Percentiles rank a stretch among this genome's conserved stretches.
phyloP scores from a whole-genome alignment of 139 green algal genomes.

The Picochlorum sp. region DNA sequence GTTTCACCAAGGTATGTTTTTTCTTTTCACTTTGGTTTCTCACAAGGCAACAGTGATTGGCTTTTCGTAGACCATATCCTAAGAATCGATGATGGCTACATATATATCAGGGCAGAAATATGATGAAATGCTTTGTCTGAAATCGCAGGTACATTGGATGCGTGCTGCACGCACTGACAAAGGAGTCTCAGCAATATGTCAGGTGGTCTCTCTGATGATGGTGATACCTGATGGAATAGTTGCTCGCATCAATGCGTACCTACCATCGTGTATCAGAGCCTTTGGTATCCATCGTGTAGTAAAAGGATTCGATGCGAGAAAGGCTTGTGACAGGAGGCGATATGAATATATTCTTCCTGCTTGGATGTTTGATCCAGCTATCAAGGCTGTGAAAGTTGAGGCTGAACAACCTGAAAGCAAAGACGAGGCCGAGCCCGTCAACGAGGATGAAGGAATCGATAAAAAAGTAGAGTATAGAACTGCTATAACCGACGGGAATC shows the following conservation, averaged over 20 bases:
- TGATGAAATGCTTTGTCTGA: not conserved
- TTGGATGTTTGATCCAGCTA: conserved; percentile 65
- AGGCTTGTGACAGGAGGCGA: conserved; percentile 57
- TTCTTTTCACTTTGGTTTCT: too few species aligned
- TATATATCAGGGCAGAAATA: not conserved
- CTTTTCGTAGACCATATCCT: too few species aligned
- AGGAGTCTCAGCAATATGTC: conserved; percentile 80
- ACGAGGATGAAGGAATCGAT: not conserved
- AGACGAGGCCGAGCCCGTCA: not conserved
- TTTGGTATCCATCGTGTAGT: conserved; percentile 70
- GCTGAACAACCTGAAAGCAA: not conserved
- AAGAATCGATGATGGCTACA: not conserved
- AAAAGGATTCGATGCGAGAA: conserved; percentile 79
- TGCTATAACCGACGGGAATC: not conserved
- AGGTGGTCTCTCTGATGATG: conserved; percentile 57
- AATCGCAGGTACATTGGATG: conserved; percentile 75
- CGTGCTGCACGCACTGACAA: conserved; percentile 93
- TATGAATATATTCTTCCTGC: conserved; percentile 96
- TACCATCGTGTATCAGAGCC: conserved; percentile 62
- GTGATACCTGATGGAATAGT: conserved; percentile 33
- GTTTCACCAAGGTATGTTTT: too few species aligned
- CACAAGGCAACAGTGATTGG: too few species aligned
- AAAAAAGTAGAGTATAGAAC: not conserved
- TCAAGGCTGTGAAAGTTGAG: not conserved
- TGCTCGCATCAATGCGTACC: conserved; percentile 63